Conservation (phyloP, 1,284 basidiomycete genomes). For the Apiotrichum porosum region DNA sequence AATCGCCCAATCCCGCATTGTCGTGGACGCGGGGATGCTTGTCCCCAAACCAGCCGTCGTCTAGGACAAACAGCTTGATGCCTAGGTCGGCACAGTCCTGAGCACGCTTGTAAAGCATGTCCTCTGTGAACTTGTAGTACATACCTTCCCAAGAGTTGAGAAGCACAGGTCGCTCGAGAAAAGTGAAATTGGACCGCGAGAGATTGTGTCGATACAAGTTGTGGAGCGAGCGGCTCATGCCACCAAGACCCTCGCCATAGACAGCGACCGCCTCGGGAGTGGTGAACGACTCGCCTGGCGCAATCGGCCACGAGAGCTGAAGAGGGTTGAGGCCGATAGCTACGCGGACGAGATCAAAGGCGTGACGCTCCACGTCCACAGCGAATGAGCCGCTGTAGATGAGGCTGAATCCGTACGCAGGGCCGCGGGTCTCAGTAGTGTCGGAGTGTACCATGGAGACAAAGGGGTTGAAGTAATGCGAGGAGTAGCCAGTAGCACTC, state of each 20-base stretch:
- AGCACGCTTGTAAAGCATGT: conserved; percentile 15
- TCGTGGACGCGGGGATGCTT: conserved; percentile 20
- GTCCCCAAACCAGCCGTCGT: conserved; percentile 34
- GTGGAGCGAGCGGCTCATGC: conserved; percentile 20
- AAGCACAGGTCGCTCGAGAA: conserved; percentile 17
- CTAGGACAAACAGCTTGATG: conserved; percentile 29
- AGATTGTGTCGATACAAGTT: conserved; percentile 21
- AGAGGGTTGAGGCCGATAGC: conserved; percentile 23
- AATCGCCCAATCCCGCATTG: conserved; percentile 24
- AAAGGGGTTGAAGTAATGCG: conserved; percentile 30
- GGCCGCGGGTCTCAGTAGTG: conserved; percentile 17
- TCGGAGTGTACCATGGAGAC: conserved; percentile 13
- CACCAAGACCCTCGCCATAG: conserved; percentile 20
- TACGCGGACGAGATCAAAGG: conserved; percentile 12
- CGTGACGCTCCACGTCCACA: conserved; percentile 14
- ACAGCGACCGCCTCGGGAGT: conserved; percentile 26
- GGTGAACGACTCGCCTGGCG: conserved; percentile 17
- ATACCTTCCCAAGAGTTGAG: conserved; percentile 33
- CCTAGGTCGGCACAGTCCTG: conserved; percentile 17
- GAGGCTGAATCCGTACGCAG: conserved; percentile 20
- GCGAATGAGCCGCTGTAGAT: conserved; percentile 22
- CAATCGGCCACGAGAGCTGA: conserved; percentile 18
- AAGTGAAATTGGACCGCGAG: conserved; percentile 6
- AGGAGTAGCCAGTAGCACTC: conserved; percentile 23
- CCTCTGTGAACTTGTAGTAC: conserved; percentile 24